Base-by-base conservation (phyloP, 306 rosid genomes). In the Medicago truncatula region DNA sequence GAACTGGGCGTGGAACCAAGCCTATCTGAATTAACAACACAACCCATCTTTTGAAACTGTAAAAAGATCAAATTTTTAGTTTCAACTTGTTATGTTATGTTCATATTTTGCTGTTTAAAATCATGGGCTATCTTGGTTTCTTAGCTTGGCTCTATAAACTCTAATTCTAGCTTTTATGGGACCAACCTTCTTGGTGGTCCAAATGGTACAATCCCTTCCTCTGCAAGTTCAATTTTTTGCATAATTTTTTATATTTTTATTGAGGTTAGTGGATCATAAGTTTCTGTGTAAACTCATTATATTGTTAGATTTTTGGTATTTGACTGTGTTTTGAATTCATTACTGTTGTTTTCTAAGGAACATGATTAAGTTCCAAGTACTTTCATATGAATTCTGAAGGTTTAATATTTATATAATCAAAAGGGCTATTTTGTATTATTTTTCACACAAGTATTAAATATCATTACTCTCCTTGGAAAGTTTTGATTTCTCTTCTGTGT, bases 21-120 rank as follows among this genome's bases (percentile, higher is more conserved):
- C 87, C 91, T 82, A 75, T 86, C 84, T 89, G 92, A 87, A 76
- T 28, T 34, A 7, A 1, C 67, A 61, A 16, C 67, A 61, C 28
- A 23, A 77, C 84, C 79, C 80, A 39, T 46, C 25, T 72, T 80
- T 44, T 77, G 31, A 56, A 81, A 61, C 75, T 78, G 58, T 61
- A 15, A 7, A 61, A 3, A 66, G 38, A 63, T 23, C 12, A 20
- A 71, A 46, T 41, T 34, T 49, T 73, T 36, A 67, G 8, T 54
- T 83, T 39, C 82, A 38, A 54, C 70, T 75, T 59, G 63, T 77
- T 60, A 39, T 77, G 79, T 72, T 85, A 72, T 77, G 77, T 80
- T 83, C 82, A 81, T 43, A 82, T 61, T 84, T 85, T 23, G 62
- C 64, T 8, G 46, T 64, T 67, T 47, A 54, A 72, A 59, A 76